Evolutionary conservation across 441 rosid species (phyloP).

Genomic region (Gossypium aridum): DNA sequence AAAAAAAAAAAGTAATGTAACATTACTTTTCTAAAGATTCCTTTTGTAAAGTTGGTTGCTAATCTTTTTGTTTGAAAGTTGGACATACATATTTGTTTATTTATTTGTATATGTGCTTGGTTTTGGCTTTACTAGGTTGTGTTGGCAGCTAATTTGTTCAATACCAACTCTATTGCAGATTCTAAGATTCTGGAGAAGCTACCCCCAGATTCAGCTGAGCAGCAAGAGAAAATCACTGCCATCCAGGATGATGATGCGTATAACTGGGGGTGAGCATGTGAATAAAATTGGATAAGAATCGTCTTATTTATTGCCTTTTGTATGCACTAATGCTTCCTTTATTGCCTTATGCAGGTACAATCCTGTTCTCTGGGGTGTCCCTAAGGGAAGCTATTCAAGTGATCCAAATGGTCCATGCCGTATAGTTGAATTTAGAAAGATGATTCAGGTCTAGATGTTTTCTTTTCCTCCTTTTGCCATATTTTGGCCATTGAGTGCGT

Average conservation of each 20-base stretch:
- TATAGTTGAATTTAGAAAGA: slow-evolving; percentile 75
- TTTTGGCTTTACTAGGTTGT: background rate
- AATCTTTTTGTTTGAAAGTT: background rate
- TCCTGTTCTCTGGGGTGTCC: slow-evolving; percentile 97
- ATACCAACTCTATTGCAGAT: slow-evolving; percentile 48
- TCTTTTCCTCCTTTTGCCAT: slow-evolving; percentile 4
- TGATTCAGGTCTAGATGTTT: slow-evolving; percentile 71
- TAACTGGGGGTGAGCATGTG: slow-evolving; percentile 87
- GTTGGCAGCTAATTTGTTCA: slow-evolving; percentile 13
- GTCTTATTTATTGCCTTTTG: slow-evolving; percentile 13
- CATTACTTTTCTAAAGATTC: background rate
- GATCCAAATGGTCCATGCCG: slow-evolving; percentile 72
- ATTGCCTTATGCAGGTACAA: slow-evolving; percentile 56
- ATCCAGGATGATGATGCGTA: slow-evolving; percentile 79
- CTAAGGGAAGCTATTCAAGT: slow-evolving; percentile 97
- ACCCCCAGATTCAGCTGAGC: slow-evolving; percentile 80
- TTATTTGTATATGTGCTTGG: background rate
- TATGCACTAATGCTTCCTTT: slow-evolving; percentile 16
- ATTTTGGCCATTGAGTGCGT: background rate
- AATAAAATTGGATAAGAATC: background rate
- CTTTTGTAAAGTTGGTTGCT: background rate
- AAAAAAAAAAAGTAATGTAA: background rate
- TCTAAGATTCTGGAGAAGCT: slow-evolving; percentile 49
- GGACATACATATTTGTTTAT: background rate
- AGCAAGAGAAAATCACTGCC: slow-evolving; percentile 67